A percentile compares a stretch with the other conserved stretches of the same genome.
Evolutionary conservation across 176 grass and related monocot genomes (phyloP).

Genomic region (Dactylis glomerata): DNA sequence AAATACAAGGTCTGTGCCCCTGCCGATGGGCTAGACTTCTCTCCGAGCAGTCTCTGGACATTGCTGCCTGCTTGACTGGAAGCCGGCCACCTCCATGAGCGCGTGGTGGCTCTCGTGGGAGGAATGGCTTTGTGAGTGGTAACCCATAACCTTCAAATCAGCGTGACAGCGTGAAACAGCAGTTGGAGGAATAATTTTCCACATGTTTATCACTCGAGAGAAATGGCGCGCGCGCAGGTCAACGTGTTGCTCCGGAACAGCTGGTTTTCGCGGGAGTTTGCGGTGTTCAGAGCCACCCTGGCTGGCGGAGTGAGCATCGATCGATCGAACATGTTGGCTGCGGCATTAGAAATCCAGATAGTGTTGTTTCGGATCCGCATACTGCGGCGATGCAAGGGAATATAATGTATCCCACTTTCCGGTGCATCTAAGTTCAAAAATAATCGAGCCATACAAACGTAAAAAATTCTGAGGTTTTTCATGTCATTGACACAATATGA

Average conservation of each 20-base stretch:
- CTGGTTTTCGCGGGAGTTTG: not conserved
- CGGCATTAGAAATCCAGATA: not conserved
- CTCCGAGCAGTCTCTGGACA: too few species aligned
- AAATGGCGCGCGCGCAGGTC: not conserved
- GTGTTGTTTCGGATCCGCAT: not conserved
- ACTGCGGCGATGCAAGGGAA: not conserved
- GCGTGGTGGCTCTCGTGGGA: not conserved
- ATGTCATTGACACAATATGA: too few species aligned
- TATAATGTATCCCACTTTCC: too few species aligned
- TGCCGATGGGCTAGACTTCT: not conserved
- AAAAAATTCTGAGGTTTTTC: too few species aligned
- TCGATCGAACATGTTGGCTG: not conserved
- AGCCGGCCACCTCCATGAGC: not conserved
- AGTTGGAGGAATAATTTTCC: not conserved
- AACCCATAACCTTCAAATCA: not conserved
- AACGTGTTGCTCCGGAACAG: not conserved
- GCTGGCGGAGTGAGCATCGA: not conserved
- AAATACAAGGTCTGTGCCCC: too few species aligned
- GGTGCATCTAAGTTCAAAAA: not conserved
- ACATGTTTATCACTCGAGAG: not conserved
- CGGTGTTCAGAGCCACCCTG: not conserved
- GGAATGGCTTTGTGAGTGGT: not conserved
- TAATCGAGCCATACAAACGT: too few species aligned
- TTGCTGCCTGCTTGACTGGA: not conserved
- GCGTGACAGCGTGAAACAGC: not conserved